These are phyloP conservation scores for Hibiscus trionum DNA, from an alignment of 345 rosid species.

Conservation along the genomic window DNA sequence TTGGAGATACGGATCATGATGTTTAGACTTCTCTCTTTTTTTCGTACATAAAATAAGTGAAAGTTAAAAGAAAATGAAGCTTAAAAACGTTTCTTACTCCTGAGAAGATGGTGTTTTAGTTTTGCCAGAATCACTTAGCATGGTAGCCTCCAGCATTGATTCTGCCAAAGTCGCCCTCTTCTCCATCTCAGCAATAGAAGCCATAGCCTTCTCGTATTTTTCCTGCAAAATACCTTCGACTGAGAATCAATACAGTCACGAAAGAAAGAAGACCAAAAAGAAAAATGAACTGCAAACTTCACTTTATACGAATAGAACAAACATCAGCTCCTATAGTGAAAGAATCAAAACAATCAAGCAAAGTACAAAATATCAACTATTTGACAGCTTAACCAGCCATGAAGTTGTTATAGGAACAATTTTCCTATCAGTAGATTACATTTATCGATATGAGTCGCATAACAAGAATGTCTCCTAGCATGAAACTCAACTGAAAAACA, in stretches of 20 bases:
- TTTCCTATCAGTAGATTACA: background rate
- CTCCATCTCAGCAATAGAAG: conserved; percentile 65
- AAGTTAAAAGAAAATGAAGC: background rate
- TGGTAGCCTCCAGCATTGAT: conserved; percentile 80
- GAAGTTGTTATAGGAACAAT: background rate
- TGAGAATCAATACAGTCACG: conserved; percentile 1
- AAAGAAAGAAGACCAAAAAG: conserved; percentile 1
- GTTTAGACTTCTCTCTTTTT: background rate
- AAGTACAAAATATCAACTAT: background rate
- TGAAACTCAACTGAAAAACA: conserved; percentile 1
- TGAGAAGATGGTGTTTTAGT: conserved; percentile 63
- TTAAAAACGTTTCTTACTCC: conserved; percentile 24
- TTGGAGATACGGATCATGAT: background rate
- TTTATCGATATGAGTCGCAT: background rate
- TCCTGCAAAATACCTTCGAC: conserved; percentile 42
- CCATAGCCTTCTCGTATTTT: conserved; percentile 70
- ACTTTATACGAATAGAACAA: too few relatives aligned
- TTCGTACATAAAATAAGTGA: background rate
- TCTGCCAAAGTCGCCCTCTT: conserved; percentile 87
- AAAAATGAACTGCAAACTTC: background rate
- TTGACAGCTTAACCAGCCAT: background rate
- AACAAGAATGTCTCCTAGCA: background rate
- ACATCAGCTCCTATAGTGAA: background rate
- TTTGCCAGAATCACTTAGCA: conserved; percentile 75
- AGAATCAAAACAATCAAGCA: background rate